phyloP scores from a whole-genome alignment of 2,329 filamentous ascomycete genomes.

The Delphinella strobiligena region DNA sequence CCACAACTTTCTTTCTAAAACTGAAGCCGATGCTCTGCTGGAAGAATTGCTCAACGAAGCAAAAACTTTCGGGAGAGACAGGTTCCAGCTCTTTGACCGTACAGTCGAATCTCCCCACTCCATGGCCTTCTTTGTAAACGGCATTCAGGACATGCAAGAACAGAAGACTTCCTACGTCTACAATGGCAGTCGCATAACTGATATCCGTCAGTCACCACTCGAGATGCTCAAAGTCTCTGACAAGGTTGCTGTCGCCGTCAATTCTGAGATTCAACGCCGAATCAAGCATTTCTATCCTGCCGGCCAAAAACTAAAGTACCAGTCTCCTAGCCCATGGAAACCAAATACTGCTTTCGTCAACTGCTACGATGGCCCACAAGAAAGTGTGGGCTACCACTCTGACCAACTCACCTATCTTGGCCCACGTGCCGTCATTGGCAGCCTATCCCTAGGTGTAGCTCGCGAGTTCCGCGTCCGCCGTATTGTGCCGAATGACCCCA shows the following conservation, averaged over 20 bases:
- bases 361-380: conserved; percentile 70
- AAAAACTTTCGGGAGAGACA: conserved; percentile 54
- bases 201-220: conserved; percentile 65
- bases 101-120: conserved; percentile 80
- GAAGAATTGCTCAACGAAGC: conserved; percentile 65
- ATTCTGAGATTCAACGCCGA: conserved; percentile 59
- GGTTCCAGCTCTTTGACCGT: conserved; percentile 80
- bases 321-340: conserved; percentile 60
- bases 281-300: conserved; percentile 57
- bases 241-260: conserved; percentile 63
- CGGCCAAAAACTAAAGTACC: conserved; percentile 63
- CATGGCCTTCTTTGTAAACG: conserved; percentile 70
- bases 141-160: conserved; percentile 51
- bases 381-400: conserved; percentile 84
- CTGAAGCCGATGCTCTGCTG: conserved; percentile 63
- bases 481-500: conserved; percentile 50
- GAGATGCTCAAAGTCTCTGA: conserved; percentile 58
- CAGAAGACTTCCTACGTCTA: conserved; percentile 78
- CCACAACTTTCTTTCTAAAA: conserved; percentile 70
- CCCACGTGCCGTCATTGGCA: conserved; percentile 77
- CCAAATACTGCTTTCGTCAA: conserved; percentile 93
- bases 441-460: conserved; percentile 80
- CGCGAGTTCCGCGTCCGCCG: conserved; percentile 81
- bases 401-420: conserved; percentile 91
- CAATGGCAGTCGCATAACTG: conserved; percentile 63